Evolutionary conservation across 2,329 filamentous ascomycete species (phyloP), one percentile per base, ranked within the genome.

Genomic region (Cryphonectria naterciae): DNA sequence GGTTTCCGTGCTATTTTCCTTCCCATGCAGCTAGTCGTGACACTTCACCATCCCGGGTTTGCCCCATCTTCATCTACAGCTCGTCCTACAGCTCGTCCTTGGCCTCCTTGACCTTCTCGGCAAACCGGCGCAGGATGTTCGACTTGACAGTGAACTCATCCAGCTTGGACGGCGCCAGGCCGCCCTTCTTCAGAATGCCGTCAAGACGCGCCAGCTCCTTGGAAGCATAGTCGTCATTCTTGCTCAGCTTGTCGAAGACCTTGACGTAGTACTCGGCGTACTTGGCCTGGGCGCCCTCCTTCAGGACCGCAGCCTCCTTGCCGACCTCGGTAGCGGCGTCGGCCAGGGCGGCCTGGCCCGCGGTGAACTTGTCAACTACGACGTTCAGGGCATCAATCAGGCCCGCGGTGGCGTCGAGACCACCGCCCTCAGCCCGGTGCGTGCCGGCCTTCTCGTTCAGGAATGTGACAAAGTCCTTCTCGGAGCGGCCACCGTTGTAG

Each of bases 261-360:
- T 93, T 93, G 80, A 96, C 86, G 82, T 99, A 98, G 88, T 99
- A 99, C 83, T 95, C 88, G 63, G 93, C 93, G 79, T 95, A 97
- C 85, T 93, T 93, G 81, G 91, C 82, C 81, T 89, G 84, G 17
- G 83, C 84, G 73, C 84, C 80, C 68, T 88, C 90, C 83, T 91
- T 88, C 67, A 96, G 80, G 67, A 82, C 84, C 76, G 87, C 86
- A 32, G 91, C 91, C 73, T 89, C 88, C 84, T 92, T 91, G 85
- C 92, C 91, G 68, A 92, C 86, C 82, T 97, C 92, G 60, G 86
- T 86, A 46, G 89, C 85, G 32, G 94, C 88, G 74, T 91, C 89
- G 61, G 88, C 84, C 69, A 93, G 82, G 72, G 84, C 84, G 65
- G 85, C 82, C 70, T 90, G 90, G 62, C 67, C 72, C 10, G 89